These are phyloP conservation scores for Teunomyces pallodes DNA, from an alignment of 805 yeast genomes.

Conservation along the genomic window DNA sequence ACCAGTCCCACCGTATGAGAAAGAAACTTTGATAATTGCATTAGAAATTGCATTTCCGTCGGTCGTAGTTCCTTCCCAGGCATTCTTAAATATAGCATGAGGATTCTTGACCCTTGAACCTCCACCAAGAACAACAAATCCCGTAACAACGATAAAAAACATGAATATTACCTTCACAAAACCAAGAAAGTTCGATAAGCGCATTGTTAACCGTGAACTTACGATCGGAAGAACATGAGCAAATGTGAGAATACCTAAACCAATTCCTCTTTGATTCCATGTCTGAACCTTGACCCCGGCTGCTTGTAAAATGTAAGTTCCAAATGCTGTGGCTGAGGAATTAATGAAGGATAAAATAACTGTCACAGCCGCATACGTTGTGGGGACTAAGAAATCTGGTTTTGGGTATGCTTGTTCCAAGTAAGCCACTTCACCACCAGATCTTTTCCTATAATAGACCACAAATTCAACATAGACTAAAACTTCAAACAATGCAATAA, in stretches of 20 bases:
- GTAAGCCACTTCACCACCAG: constrained; percentile 39
- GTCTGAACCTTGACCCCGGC: constrained; percentile 25
- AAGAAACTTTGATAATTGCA: constrained; percentile 44
- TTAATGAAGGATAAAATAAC: constrained; percentile 36
- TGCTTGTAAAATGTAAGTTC: constrained; percentile 30
- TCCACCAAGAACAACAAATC: constrained; percentile 37
- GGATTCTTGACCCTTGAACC: constrained; percentile 31
- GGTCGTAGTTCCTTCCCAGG: constrained; percentile 40
- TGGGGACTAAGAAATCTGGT: constrained; percentile 34
- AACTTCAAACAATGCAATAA: constrained; percentile 37
- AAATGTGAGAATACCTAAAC: constrained; percentile 27
- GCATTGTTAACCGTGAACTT: constrained; percentile 27
- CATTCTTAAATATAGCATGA: constrained; percentile 30
- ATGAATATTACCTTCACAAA: constrained; percentile 33
- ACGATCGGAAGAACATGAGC: constrained; percentile 19
- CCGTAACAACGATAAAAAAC: constrained; percentile 32
- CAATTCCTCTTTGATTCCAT: constrained; percentile 39
- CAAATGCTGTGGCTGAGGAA: constrained; percentile 38
- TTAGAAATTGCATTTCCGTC: constrained; percentile 42
- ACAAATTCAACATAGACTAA: constrained; percentile 42
- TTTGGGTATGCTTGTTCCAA: constrained; percentile 38
- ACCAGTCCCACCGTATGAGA: constrained; percentile 40
- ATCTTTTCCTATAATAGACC: constrained; percentile 34
- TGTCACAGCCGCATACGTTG: constrained; percentile 36
- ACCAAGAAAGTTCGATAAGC: constrained; percentile 31